Base-by-base conservation (phyloP, 1,139 yeast genomes). In the Candida tropicalis region DNA sequence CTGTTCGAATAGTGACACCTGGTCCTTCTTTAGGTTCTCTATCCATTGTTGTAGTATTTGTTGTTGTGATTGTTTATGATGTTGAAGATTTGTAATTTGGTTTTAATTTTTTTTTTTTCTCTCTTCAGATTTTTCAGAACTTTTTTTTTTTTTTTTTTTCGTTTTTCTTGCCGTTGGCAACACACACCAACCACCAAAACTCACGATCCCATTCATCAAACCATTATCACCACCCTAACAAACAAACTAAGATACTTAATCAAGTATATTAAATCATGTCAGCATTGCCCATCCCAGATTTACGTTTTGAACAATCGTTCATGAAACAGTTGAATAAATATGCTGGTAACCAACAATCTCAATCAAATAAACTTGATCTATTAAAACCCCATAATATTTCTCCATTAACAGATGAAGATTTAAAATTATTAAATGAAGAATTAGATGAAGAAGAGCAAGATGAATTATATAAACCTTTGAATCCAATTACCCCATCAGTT, bases 1-100 rank as follows among this genome's bases (percentile, higher is more conserved):
- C 81, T 56, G 84, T 85, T 64, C 97, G 82, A 60, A 93, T 93
- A 40, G 95, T 90, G 50, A 93, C 87, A 53, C 87, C 84, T 18
- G 97, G 96, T 9, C 76, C 77, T 31, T 65, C 69, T 33, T 61
- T 58, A 48, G 57, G 59, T 46, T 71, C 76, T 51, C 70, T 65
- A 45, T 70, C 75, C 75, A 69, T 71, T 48, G 16, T 56, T 33
- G 38, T 27, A 4, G 25, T 20, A 13, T 22, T 20, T 6, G 11
- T 22, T 12, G 13, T 40, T 38, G 26, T 23, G 35, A n/a, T 24
- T 20, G 25, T 18, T 31, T 33, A 15, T 33, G 15, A 29, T 39
- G 8, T 20, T 20, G 23, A 28, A 32, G n/a, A n/a, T n/a, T n/a
- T n/a, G n/a, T n/a, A n/a, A n/a, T n/a, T n/a, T n/a, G n/a, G n/a